Evolutionary conservation across 352 stramenopile species (phyloP).

Genomic region (Albugo laibachii): DNA sequence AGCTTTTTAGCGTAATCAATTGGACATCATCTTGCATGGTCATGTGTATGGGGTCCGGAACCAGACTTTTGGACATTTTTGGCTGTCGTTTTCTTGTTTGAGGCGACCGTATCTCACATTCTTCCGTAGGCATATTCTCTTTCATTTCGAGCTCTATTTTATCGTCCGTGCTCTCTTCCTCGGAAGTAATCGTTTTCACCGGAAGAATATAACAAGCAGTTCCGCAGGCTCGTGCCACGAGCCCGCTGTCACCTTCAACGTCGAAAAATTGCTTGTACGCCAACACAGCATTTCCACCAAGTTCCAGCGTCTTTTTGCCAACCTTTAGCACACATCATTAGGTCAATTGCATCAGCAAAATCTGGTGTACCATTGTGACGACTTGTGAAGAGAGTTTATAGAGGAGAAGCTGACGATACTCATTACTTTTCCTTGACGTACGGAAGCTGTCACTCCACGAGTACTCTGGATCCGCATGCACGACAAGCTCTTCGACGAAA

Average conservation of each 20-base stretch:
- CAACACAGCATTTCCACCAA: conserved; percentile 95
- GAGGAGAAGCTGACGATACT: conserved; percentile 88
- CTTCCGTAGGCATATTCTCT: too few relatives aligned
- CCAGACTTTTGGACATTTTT: neutral
- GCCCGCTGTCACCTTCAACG: conserved; percentile 94
- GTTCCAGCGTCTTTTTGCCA: conserved; percentile 90
- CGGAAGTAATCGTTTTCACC: conserved; percentile 17
- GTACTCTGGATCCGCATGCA: conserved; percentile 97
- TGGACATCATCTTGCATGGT: conserved; percentile 82
- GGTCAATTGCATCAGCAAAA: conserved; percentile 12
- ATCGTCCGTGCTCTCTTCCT: too few relatives aligned
- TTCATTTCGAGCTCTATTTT: too few relatives aligned
- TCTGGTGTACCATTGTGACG: conserved; percentile 22
- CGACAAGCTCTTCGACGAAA: conserved; percentile 91
- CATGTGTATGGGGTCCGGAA: conserved; percentile 46
- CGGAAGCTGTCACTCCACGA: conserved; percentile 93
- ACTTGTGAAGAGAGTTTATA: conserved; percentile 88
- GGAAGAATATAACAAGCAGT: conserved; percentile 75
- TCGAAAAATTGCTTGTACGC: conserved; percentile 98
- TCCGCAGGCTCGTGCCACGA: conserved; percentile 92
- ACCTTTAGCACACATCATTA: conserved; percentile 37
- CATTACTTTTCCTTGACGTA: conserved; percentile 85
- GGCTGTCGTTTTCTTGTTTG: too few relatives aligned
- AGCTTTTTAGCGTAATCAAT: conserved; percentile 88
- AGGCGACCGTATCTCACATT: too few relatives aligned